Base-by-base conservation (phyloP, 768 basidiomycete genomes). In the Suillus luteus region DNA sequence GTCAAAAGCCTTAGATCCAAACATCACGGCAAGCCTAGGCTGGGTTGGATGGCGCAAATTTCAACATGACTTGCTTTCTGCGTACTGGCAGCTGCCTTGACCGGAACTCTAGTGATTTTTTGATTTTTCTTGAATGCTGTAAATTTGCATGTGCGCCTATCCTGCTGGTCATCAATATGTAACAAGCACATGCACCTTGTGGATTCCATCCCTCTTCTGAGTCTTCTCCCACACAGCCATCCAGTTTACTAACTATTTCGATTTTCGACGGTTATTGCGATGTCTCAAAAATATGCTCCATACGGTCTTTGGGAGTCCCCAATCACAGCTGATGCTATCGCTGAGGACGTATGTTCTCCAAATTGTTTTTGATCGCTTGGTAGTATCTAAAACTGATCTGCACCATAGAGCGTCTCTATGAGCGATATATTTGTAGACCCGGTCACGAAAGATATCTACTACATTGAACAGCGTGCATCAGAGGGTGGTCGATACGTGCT, bases 231-330 rank as follows among this genome's bases (percentile, higher is more conserved):
- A 24, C 24, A 27, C 38, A 27, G 5, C 24, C 15, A 40, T 41
- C 57, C 24, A 10, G 27, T 27, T 10, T 19, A 3, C 52, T 9
- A 59, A 31, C 14, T 19, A 35, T n/a, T n/a, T n/a, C n/a, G n/a
- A 27, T 27, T 52, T 31, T 19, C 33, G 24, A 19, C 52, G 31
- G 4, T 8, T n/a, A 63, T 33, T 22, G 22, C 41, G 17, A 61
- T 61, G 57, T 41, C 57, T 61, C 27, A 27, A 37, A 68, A 66
- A 17, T 63, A 66, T 2, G 83, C 83, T 5, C 83, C 86, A 0
- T 90, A 81, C 65, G 89, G 87, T 15, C 81, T 79, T 17, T 90
- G 88, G 87, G 73, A 72, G 2, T 86, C 86, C 4, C 83, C 84
- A 2, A 81, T 90, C 64, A 79, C 80, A 1, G 72, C 82, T 11